Evolutionary conservation across 23 red algal genomes (phyloP), one percentile per base, ranked within the genome.

Genomic region (Agarophyton chilense): DNA sequence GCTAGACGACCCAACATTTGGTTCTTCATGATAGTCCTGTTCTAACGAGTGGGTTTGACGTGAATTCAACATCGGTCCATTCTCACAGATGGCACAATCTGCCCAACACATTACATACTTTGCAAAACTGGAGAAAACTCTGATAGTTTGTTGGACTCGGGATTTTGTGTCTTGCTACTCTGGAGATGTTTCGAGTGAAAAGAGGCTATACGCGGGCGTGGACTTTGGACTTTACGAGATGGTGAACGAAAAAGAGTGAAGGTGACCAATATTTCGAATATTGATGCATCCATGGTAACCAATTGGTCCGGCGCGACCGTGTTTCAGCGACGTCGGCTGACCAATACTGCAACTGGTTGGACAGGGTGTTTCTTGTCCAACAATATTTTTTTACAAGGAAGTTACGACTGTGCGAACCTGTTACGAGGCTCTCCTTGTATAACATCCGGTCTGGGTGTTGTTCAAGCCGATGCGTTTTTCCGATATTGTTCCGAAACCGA

Each of bases 371-470:
- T 67, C 34, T 14, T 67, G 29, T 67, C 62, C 10, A 7, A 67
- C 10, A 26, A 67, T 19, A 38, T 67, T 9, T 4, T 67, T 34
- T 67, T 67, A 26, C 65, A 72, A 45, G 65, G 65, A 11, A 17
- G 6, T 21, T 72, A 72, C 40, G 65, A 72, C 13, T 72, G 65
- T 25, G 65, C 65, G 10, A 72, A 72, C 16, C n/a, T 72, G 65
- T 43, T 72, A 28, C 65, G 65, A 2, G 18, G 4, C n/a, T 12
- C 65, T 2, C 43, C 65, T 43, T 61, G 56, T 32, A 61, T 61
- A 29, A 43, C 65, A 19, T 72, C 65, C 36, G 43, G 17, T 25
- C 65, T 35, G 43, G 16, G 41, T 6, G 17, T 72, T 2, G 17
- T 72, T n/a, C 35, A 72, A 45, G 65, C 65, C 16, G 65, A 72